Base-by-base conservation (phyloP, 768 basidiomycete species). In the Kwoniella sp. region DNA sequence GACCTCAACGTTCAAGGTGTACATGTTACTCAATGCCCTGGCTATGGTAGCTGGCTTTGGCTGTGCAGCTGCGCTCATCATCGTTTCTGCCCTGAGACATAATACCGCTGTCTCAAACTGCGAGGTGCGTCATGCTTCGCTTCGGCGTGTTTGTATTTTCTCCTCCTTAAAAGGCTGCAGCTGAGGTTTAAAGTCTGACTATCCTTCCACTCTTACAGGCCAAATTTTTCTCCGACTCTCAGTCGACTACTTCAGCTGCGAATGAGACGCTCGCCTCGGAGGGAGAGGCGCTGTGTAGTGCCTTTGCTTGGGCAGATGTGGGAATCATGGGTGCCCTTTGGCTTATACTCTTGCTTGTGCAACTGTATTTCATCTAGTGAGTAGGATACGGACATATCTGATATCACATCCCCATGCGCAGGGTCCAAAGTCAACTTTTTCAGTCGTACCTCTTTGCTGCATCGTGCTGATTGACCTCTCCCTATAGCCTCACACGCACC, bases 261-360 rank as follows among this genome's bases (percentile, higher is more conserved):
- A 70, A 64, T n/a, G 12, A 37, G 8, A 76, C 71, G n/a, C 54
- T 77, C 13, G 53, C 79, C 80, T 13, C 74, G 69, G 63, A 91
- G 77, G 90, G 87, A 6, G 79, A 87, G 36, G 86, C 85, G 5
- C 83, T 98, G 24, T 99, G 96, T 81, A 83, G 88, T 51, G 88
- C 96, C 58, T 95, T 97, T 76, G 84, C 92, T 4, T 96, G 92
- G 91, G 90, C 91, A 10, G 90, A 90, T 71, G 83, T 96, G 15
- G 94, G 94, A 37, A 82, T 97, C 60, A 94, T 98, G 92, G 89
- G 84, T 21, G 91, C 86, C 8, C 82, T 96, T 6, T 97, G 93
- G 90, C 80, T 90, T 10, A 74, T 96, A 17, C 82, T 96, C 26
- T 85, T 85, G n/a, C 82, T 88, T 65, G 82, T 90, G 36, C 92